Evolutionary conservation across 2,329 filamentous ascomycete genomes (phyloP).

Genomic region (Helicocarpus griseus): DNA sequence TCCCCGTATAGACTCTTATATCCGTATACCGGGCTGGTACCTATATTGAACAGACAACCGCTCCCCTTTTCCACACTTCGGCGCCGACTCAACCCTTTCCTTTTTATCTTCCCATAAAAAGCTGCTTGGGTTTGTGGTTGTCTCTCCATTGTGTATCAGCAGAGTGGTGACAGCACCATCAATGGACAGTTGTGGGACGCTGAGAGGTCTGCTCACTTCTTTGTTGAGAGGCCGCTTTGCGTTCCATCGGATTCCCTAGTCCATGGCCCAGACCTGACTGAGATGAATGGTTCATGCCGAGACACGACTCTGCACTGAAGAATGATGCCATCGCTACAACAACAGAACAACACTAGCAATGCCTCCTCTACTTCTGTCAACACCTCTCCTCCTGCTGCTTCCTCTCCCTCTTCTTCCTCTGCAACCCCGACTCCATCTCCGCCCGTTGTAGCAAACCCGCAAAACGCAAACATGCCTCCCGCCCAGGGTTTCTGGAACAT

Average conservation of each 20-base stretch:
- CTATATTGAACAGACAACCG: no score
- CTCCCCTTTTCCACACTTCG: background rate
- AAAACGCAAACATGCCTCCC: slow-evolving; percentile 20
- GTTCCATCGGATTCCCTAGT: slow-evolving; percentile 43
- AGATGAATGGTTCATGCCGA: no score
- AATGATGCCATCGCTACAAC: slow-evolving; percentile 12
- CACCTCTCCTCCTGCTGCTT: slow-evolving; percentile 21
- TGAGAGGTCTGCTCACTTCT: slow-evolving; percentile 41
- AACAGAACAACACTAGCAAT: slow-evolving; percentile 27
- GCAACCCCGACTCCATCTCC: background rate
- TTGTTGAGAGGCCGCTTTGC: slow-evolving; percentile 41
- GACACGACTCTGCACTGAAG: no score
- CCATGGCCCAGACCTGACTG: slow-evolving; percentile 15
- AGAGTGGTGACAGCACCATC: slow-evolving; percentile 9
- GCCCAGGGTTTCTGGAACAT: slow-evolving; percentile 25
- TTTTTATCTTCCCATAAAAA: no score
- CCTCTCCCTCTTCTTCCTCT: slow-evolving; percentile 11
- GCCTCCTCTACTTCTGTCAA: slow-evolving; percentile 10
- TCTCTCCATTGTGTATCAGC: background rate
- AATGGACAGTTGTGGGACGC: slow-evolving; percentile 42
- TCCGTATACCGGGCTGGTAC: no score
- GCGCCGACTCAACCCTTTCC: background rate
- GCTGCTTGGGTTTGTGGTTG: background rate
- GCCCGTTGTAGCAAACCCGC: no score
- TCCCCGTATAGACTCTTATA: background rate